Percentiles rank a stretch among this genome's conserved stretches.
phyloP scores from a whole-genome alignment of 805 yeast genomes.

The Yarrowia osloensis region DNA sequence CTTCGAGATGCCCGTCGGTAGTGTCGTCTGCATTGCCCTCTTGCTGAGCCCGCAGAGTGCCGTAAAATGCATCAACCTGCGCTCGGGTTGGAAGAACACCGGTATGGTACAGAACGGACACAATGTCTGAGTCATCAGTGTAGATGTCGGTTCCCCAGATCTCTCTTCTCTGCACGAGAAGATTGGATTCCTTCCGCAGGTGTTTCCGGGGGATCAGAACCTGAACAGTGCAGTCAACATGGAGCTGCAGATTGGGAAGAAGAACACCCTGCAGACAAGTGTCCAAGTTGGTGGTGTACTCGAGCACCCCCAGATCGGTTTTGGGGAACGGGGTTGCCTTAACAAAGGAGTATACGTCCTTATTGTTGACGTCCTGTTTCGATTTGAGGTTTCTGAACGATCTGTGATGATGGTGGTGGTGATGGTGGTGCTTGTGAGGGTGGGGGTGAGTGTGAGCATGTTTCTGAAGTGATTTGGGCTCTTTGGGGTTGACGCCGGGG shows the following conservation, averaged over 20 bases:
- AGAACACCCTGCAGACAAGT: slow-evolving; percentile 33
- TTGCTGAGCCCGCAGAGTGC: slow-evolving; percentile 36
- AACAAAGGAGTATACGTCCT: slow-evolving; percentile 28
- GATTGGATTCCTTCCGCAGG: slow-evolving; percentile 45
- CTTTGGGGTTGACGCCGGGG: neutral
- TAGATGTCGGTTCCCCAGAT: slow-evolving; percentile 94
- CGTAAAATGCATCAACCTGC: slow-evolving; percentile 43
- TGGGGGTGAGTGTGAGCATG: neutral
- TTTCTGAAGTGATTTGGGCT: neutral
- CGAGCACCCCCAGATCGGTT: slow-evolving; percentile 27
- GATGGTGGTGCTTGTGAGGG: slow-evolving; percentile 21
- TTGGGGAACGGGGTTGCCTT: slow-evolving; percentile 27
- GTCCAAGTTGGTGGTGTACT: slow-evolving; percentile 30
- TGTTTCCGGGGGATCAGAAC: slow-evolving; percentile 56
- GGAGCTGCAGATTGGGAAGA: slow-evolving; percentile 40
- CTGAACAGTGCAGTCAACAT: slow-evolving; percentile 50
- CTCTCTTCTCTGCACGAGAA: slow-evolving; percentile 50
- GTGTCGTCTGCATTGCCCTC: slow-evolving; percentile 31
- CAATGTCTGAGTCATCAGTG: slow-evolving; percentile 89
- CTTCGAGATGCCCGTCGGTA: slow-evolving; percentile 6
- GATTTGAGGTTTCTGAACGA: slow-evolving; percentile 21
- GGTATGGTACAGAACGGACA: slow-evolving; percentile 71
- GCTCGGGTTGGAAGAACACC: slow-evolving; percentile 57
- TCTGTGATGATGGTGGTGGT: slow-evolving; percentile 33
- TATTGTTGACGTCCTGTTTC: slow-evolving; percentile 30